Evolutionary conservation across 768 basidiomycete genomes (phyloP), one percentile per base, ranked within the genome.

Genomic region (Kwoniella bestiolae): DNA sequence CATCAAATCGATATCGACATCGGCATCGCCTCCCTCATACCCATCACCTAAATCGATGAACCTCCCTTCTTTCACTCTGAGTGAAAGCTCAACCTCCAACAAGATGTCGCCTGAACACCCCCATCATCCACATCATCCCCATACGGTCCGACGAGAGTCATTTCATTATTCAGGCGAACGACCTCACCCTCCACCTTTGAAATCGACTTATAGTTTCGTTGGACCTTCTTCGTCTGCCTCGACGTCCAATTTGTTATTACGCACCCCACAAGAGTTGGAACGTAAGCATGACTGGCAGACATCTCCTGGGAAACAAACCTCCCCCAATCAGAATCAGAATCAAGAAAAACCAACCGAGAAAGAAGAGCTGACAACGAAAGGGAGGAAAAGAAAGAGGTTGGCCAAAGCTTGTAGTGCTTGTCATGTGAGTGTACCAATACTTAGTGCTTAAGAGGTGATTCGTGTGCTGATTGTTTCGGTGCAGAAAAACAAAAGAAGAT

Each of bases 351-450:
- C 31, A 18, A 11, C 32, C 5, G 69, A 72, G 16, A 60, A 67
- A 16, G 70, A 79, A 21, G 79, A 81, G 51, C 60, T 79, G 52
- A 81, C 80, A 0, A 79, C 80, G 1, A 81, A 81, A 52, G 80
- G 80, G 1, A 65, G 78, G 52, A 81, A 79, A 60, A 64, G 80
- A 35, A 81, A 81, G 69, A 74, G 80, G 55, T 59, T 81, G 51
- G 80, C 80, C 1, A 81, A 81, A 56, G 80, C 80, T 35, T 81
- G 80, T 49, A 72, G 71, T 56, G 80, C 80, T 14, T 81, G 80
- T 71, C 80, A 81, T 65, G 78, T 79, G 57, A 71, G 78, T 76
- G 4, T 23, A n/a, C n/a, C n/a, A n/a, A n/a, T n/a, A n/a, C n/a
- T n/a, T n/a, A n/a, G n/a, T n/a, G n/a, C n/a, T n/a, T n/a, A n/a